Conservation (phyloP, 2,329 filamentous ascomycete species). For the Colletotrichum musicola region DNA sequence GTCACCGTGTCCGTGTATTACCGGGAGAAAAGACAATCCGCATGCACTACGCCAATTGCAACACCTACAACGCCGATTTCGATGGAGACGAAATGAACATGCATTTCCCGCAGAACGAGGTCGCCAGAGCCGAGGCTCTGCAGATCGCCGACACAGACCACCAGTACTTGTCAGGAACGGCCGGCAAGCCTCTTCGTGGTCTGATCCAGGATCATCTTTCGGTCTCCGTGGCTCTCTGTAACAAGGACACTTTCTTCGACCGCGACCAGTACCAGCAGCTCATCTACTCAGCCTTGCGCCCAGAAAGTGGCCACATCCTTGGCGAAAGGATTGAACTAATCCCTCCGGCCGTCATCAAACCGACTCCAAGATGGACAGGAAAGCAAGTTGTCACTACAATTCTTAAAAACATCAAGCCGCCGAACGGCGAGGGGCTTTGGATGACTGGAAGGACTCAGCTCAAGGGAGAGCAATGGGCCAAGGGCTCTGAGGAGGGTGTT, state of each 20-base stretch:
- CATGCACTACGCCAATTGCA: slow-evolving; percentile 99
- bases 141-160: slow-evolving; percentile 97
- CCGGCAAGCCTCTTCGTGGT: slow-evolving; percentile 93
- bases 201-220: slow-evolving; percentile 99
- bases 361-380: slow-evolving; percentile 87
- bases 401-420: slow-evolving; percentile 89
- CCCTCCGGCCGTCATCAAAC: slow-evolving; percentile 85
- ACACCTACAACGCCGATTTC: slow-evolving; percentile 99
- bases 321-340: slow-evolving; percentile 86
- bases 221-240: slow-evolving; percentile 91
- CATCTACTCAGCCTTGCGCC: slow-evolving; percentile 89
- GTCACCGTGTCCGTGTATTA: slow-evolving; percentile 90
- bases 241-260: slow-evolving; percentile 90
- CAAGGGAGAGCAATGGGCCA: slow-evolving; percentile 82
- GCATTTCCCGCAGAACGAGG: slow-evolving; percentile 98
- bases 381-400: slow-evolving; percentile 97
- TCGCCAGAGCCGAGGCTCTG: slow-evolving; percentile 91
- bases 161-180: slow-evolving; percentile 94
- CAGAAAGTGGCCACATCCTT: slow-evolving; percentile 89
- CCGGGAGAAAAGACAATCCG: slow-evolving; percentile 97
- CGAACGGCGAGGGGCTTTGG: slow-evolving; percentile 80
- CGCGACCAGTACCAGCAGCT: slow-evolving; percentile 91
- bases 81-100: slow-evolving; percentile 99
- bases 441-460: slow-evolving; percentile 85
- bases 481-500: slow-evolving; percentile 79